These are phyloP conservation scores for Capsicum chinense DNA, from an alignment of 257 asterid genomes.

Conservation along the genomic window DNA sequence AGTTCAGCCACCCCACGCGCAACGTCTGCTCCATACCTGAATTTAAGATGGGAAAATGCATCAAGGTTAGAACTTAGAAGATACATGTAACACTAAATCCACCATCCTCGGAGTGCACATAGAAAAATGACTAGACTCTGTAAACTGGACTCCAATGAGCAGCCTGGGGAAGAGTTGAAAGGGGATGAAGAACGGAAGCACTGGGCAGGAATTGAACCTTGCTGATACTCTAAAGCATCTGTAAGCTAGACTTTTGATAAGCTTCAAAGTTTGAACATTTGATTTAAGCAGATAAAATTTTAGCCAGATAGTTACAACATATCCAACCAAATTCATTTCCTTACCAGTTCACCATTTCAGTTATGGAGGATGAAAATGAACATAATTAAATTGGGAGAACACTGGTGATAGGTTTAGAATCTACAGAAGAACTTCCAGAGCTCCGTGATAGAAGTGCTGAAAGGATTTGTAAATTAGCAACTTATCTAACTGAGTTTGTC, in stretches of 20 bases:
- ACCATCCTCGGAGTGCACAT: slow-evolving; percentile 14
- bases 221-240: slow-evolving; percentile 16
- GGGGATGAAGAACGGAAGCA: background rate
- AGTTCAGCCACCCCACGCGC: slow-evolving; percentile 99
- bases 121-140: slow-evolving; percentile 3
- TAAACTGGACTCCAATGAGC: slow-evolving; percentile 3
- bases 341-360: slow-evolving; percentile 9
- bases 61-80: slow-evolving; percentile 23
- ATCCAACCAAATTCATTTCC: slow-evolving; percentile 20
- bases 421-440: background rate
- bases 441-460: slow-evolving; percentile 1
- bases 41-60: slow-evolving; percentile 41
- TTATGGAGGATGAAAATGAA: background rate
- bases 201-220: slow-evolving; percentile 3
- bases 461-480: background rate
- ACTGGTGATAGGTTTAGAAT: slow-evolving; percentile 7
- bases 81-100: slow-evolving; percentile 18
- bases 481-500: background rate
- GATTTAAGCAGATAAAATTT: slow-evolving; percentile 3
- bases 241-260: background rate
- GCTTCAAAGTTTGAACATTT: background rate
- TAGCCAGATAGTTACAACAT: slow-evolving; percentile 8
- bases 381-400: background rate
- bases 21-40: slow-evolving; percentile 96
- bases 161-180: slow-evolving; percentile 15